Conservation (phyloP, 176 grass and related monocot genomes). For the Musa beccarii region DNA sequence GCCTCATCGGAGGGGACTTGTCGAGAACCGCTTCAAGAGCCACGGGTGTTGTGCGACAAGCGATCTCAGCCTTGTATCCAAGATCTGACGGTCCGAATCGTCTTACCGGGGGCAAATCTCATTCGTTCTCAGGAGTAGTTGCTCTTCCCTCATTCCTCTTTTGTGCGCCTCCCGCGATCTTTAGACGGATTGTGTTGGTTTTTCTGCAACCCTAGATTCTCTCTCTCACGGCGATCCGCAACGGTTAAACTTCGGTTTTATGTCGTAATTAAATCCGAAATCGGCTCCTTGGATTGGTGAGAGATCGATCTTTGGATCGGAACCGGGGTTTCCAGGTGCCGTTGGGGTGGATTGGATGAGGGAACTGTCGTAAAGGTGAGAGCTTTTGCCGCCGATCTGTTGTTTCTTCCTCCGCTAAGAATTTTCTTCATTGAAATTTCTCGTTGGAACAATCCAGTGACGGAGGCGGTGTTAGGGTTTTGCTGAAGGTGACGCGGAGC, state of each 20-base stretch:
- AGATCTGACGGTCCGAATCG: too few relatives aligned
- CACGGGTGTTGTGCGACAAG: too few relatives aligned
- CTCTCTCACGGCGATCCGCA: background rate
- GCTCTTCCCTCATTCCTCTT: too few relatives aligned
- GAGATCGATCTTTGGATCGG: background rate
- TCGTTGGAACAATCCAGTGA: background rate
- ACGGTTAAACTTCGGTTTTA: background rate
- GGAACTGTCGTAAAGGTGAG: background rate
- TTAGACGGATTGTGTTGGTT: too few relatives aligned
- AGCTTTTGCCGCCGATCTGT: background rate
- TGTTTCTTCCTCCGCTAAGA: background rate
- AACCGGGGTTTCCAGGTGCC: background rate
- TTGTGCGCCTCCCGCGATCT: too few relatives aligned
- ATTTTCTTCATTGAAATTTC: background rate
- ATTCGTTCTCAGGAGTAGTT: too few relatives aligned
- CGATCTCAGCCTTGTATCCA: too few relatives aligned
- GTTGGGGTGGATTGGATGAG: conserved; percentile 7
- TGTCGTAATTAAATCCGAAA: background rate
- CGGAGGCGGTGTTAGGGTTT: background rate
- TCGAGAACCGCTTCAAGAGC: too few relatives aligned
- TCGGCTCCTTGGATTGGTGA: background rate
- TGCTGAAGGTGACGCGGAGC: background rate
- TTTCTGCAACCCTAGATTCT: too few relatives aligned
- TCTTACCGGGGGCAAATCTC: too few relatives aligned
- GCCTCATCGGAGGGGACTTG: too few relatives aligned